Percentiles rank a stretch among this genome's conserved stretches.
phyloP scores from a whole-genome alignment of 177 flowering plant genomes.

The Telopea speciosissima region DNA sequence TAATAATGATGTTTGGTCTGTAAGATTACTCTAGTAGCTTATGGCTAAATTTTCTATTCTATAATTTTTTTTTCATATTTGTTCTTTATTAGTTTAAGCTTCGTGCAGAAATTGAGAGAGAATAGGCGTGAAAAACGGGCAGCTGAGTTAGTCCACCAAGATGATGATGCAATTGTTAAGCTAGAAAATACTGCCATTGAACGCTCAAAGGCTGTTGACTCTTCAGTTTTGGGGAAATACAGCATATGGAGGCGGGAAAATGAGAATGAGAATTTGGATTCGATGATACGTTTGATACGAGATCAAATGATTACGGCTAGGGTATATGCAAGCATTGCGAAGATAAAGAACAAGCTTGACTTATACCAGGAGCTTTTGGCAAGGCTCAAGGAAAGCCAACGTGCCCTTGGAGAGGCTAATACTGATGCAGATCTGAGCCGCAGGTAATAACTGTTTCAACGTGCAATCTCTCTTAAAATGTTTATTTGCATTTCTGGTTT shows the following conservation, averaged over 20 bases:
- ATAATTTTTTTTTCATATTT: not conserved
- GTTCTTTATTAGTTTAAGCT: not conserved
- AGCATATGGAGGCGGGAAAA: slow-evolving; percentile 89
- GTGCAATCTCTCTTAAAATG: not conserved
- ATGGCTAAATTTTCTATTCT: not conserved
- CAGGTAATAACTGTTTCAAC: slow-evolving; percentile 37
- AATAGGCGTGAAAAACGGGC: slow-evolving; percentile 73
- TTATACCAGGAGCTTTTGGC: slow-evolving; percentile 54
- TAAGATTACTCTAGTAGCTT: not conserved
- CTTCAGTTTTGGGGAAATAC: slow-evolving; percentile 89
- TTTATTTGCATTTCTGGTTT: slow-evolving; percentile 3
- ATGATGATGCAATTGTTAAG: slow-evolving; percentile 65
- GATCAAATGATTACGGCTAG: slow-evolving; percentile 95
- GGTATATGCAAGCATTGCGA: slow-evolving; percentile 81
- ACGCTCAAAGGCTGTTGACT: slow-evolving; percentile 88
- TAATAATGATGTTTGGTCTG: not conserved
- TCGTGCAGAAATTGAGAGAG: slow-evolving; percentile 69
- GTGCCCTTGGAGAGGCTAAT: slow-evolving; percentile 72
- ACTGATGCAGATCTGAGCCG: slow-evolving; percentile 77
- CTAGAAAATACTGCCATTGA: slow-evolving; percentile 96
- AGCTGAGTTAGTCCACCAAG: slow-evolving; percentile 55
- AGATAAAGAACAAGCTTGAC: slow-evolving; percentile 63
- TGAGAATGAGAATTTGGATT: slow-evolving; percentile 87
- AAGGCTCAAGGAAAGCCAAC: slow-evolving; percentile 85
- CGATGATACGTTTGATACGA: slow-evolving; percentile 78